Conservation (phyloP, 305 asterid species). For the Petunia hybrid region DNA sequence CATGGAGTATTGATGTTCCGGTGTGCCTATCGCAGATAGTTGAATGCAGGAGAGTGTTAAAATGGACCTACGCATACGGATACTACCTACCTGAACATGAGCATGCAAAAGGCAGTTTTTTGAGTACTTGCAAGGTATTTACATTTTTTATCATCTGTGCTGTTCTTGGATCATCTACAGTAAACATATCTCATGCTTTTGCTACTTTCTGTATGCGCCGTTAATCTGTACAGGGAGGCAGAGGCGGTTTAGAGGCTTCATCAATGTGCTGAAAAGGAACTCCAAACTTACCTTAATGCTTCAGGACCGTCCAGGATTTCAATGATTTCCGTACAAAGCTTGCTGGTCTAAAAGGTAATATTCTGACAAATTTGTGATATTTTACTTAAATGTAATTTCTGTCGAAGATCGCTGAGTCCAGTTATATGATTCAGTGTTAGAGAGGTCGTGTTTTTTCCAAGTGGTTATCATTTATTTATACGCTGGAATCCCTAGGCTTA, state of each 20-base stretch:
- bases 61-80: slow-evolving; percentile 96
- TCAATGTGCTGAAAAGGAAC: slow-evolving; percentile 90
- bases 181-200: neutral
- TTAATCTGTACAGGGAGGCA: slow-evolving; percentile 68
- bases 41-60: slow-evolving; percentile 94
- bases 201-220: neutral
- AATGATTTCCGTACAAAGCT: slow-evolving; percentile 85
- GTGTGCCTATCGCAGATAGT: slow-evolving; percentile 68
- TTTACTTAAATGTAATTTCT: neutral
- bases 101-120: slow-evolving; percentile 68
- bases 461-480: slow-evolving; percentile 1
- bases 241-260: slow-evolving; percentile 98
- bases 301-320: slow-evolving; percentile 68
- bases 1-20: slow-evolving; percentile 31
- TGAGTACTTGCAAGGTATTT: slow-evolving; percentile 91
- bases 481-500: neutral
- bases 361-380: slow-evolving; percentile 17
- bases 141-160: slow-evolving; percentile 35
- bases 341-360: slow-evolving; percentile 79
- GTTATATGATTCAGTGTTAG: neutral
- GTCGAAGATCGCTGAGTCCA: neutral
- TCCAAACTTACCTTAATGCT: slow-evolving; percentile 60
- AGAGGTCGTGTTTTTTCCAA: neutral
- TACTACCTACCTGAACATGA: slow-evolving; percentile 74
- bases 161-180: neutral